phyloP scores from a whole-genome alignment of 2,329 filamentous ascomycete species.

The Metarhizium anisopliae region DNA sequence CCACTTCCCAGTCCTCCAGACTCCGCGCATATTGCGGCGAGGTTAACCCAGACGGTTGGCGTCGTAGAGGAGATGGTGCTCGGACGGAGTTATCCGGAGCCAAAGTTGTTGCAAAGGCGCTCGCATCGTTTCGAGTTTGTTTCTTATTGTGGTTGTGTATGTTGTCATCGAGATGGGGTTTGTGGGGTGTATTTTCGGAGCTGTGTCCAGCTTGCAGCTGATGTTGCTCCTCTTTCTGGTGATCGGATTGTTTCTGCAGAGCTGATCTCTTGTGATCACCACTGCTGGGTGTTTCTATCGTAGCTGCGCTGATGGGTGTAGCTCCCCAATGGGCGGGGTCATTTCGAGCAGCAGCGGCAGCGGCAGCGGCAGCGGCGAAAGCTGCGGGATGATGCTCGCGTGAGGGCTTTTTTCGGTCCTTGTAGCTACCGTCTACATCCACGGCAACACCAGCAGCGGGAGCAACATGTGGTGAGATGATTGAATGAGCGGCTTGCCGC shows the following conservation, averaged over 20 bases:
- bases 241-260: constrained; percentile 2
- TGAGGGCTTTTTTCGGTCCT: constrained; percentile 5
- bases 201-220: constrained; percentile 11
- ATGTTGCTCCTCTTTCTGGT: constrained; percentile 13
- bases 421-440: neutral
- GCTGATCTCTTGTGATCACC: neutral
- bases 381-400: neutral
- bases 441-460: neutral
- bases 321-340: constrained; percentile 19
- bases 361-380: neutral
- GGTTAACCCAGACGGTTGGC: constrained; percentile 53
- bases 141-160: constrained; percentile 11
- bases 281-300: constrained; percentile 15
- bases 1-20: constrained; percentile 98
- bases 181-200: constrained; percentile 5
- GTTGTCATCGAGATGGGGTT: neutral
- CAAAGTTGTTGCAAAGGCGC: constrained; percentile 85
- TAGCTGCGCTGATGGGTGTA: constrained; percentile 18
- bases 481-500: constrained; percentile 33
- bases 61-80: constrained; percentile 74
- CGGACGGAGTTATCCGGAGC: constrained; percentile 93
- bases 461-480: neutral
- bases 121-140: constrained; percentile 59
- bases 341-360: neutral
- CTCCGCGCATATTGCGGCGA: constrained; percentile 92